phyloP scores from a whole-genome alignment of 768 basidiomycete genomes.

The Mycena venus region DNA sequence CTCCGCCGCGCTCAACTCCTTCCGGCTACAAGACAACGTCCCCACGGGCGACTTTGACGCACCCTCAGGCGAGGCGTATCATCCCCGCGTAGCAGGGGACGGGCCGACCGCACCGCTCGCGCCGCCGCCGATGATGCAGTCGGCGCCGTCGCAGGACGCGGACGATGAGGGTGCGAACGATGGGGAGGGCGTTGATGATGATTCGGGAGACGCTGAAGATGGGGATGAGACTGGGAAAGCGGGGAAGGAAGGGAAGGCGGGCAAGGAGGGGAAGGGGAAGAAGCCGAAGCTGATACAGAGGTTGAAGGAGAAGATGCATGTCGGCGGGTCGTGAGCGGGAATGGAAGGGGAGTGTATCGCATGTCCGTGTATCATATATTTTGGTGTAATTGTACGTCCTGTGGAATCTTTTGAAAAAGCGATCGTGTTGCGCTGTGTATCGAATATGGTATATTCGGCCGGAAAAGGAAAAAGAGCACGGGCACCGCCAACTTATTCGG shows the following conservation, averaged over 20 bases:
- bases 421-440: too few relatives aligned
- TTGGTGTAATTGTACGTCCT: too few relatives aligned
- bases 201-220: background rate
- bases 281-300: conserved; percentile 5
- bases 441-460: too few relatives aligned
- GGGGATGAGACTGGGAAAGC: background rate
- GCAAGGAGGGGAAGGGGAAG: background rate
- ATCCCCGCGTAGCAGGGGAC: background rate
- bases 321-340: too few relatives aligned
- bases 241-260: background rate
- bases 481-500: too few relatives aligned
- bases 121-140: too few relatives aligned
- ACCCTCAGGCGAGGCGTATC: background rate
- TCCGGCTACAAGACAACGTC: too few relatives aligned
- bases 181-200: background rate
- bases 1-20: conserved; percentile 2
- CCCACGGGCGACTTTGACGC: background rate
- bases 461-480: too few relatives aligned
- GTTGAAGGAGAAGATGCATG: conserved; percentile 18
- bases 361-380: too few relatives aligned
- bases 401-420: too few relatives aligned
- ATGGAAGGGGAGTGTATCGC: too few relatives aligned
- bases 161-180: background rate
- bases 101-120: too few relatives aligned
- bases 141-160: background rate